Evolutionary conservation across 345 rosid genomes (phyloP), one percentile per base, ranked within the genome.

Genomic region (Acer saccharum): DNA sequence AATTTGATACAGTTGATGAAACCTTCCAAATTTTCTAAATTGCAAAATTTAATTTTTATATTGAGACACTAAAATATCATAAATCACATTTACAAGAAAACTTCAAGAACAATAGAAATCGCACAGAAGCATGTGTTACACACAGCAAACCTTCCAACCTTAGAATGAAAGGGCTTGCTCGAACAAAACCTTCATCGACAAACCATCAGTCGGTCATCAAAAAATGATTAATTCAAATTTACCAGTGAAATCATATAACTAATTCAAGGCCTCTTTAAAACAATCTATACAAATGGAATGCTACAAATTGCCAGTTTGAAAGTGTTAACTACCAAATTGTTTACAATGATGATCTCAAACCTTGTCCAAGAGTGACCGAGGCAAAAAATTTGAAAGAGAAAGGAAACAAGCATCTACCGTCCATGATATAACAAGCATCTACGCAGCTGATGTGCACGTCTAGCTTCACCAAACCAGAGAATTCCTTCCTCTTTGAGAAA

Each of bases 391-490:
- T 44, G 60, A 73, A 62, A 44, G 68, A 43, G 57, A 48, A 20
- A 21, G 62, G 25, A 50, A 48, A 64, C 48, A 68, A 58, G 50
- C 65, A 39, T 57, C 69, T 71, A 74, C 72, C 25, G 65, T 27
- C 12, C 29, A 72, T 61, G 60, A 77, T 54, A 27, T 71, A 72
- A 25, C 27, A 25, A 25, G 27, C 27, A 25, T 25, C 27, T 25
- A 25, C 43, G 68, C 76, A 64, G 79, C 35, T 58, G 48, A 79
- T 54, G 57, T 68, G 78, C 57, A 69, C 41, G 29, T 43, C 70
- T 72, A 79, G 64, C 74, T 68, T 20, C 35, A 39, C 65, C 46
- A 80, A 78, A 65, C 72, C 41, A 23, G 27, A 73, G 57, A 69
- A 63, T 71, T 52, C 43, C 77, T 70, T 39, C 11, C 76, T 71